phyloP scores from a whole-genome alignment of 129 eudicot genomes.

The Glebionis coronaria region DNA sequence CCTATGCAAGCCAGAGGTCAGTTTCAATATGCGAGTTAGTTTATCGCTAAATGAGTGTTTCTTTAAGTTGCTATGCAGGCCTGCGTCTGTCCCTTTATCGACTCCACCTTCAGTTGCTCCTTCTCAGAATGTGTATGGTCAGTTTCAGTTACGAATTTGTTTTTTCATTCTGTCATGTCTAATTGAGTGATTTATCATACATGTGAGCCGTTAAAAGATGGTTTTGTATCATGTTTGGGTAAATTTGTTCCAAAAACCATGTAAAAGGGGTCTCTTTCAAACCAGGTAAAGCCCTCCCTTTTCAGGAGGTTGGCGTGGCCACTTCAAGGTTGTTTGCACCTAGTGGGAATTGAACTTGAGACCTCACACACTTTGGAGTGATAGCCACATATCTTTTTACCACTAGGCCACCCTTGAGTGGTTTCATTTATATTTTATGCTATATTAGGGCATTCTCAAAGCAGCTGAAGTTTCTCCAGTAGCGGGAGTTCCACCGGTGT shows the following conservation, averaged over 20 bases:
- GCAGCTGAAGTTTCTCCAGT: conserved; percentile 66
- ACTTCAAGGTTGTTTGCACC: too few relatives aligned
- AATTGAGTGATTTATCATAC: background rate
- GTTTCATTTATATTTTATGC: background rate
- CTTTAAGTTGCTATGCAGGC: background rate
- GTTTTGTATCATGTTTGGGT: background rate
- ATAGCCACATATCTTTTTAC: too few relatives aligned
- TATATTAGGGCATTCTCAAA: conserved; percentile 73
- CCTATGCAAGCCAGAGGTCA: background rate
- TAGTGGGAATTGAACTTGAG: too few relatives aligned
- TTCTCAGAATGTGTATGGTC: conserved; percentile 31
- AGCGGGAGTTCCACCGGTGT: too few relatives aligned
- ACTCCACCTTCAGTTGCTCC: conserved; percentile 30
- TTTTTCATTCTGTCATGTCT: too few relatives aligned
- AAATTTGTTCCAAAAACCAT: too few relatives aligned
- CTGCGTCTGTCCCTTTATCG: conserved; percentile 39
- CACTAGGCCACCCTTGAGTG: too few relatives aligned
- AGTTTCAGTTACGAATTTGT: too few relatives aligned
- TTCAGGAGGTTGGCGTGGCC: too few relatives aligned
- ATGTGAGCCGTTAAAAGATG: background rate
- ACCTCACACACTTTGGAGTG: too few relatives aligned
- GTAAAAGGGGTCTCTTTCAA: too few relatives aligned
- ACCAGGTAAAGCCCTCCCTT: too few relatives aligned
- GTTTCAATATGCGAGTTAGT: background rate
- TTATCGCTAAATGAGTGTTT: background rate